Conservation (phyloP, 345 rosid species). For the Hibiscus trionum region DNA sequence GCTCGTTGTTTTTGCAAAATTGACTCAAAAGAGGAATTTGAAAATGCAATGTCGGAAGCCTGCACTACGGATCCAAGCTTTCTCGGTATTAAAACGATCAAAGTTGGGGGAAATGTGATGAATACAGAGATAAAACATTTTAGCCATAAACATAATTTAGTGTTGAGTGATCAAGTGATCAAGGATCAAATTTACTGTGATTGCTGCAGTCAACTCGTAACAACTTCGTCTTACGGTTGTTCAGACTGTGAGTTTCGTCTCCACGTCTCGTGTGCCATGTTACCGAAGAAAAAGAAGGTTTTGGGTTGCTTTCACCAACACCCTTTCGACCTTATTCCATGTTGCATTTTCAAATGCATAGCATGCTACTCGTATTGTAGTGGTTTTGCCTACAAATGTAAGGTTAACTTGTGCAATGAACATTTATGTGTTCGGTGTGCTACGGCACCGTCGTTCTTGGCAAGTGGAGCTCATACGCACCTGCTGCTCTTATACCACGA, state of each 20-base stretch:
- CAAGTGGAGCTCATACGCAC: not conserved
- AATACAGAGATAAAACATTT: not conserved
- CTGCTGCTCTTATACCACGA: not conserved
- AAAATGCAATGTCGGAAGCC: not conserved
- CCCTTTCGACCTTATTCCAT: not conserved
- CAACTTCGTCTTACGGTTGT: not conserved
- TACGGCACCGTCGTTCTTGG: not conserved
- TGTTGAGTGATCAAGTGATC: not conserved
- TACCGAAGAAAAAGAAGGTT: not conserved
- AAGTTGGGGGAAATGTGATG: not conserved
- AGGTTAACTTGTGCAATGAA: not conserved
- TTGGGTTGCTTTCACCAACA: not conserved
- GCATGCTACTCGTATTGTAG: not conserved
- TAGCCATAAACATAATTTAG: not conserved
- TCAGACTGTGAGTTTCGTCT: not conserved
- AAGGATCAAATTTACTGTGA: not conserved
- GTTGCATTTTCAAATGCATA: not conserved
- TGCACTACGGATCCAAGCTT: not conserved
- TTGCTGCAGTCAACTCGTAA: not conserved
- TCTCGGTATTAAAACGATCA: not conserved
- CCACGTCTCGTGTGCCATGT: not conserved
- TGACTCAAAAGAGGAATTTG: not conserved
- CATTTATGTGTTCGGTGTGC: not conserved
- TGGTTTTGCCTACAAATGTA: not conserved
- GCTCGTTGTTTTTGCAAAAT: not conserved